Conservation (phyloP, 2,329 filamentous ascomycete species). For the Fusarium buxicola region DNA sequence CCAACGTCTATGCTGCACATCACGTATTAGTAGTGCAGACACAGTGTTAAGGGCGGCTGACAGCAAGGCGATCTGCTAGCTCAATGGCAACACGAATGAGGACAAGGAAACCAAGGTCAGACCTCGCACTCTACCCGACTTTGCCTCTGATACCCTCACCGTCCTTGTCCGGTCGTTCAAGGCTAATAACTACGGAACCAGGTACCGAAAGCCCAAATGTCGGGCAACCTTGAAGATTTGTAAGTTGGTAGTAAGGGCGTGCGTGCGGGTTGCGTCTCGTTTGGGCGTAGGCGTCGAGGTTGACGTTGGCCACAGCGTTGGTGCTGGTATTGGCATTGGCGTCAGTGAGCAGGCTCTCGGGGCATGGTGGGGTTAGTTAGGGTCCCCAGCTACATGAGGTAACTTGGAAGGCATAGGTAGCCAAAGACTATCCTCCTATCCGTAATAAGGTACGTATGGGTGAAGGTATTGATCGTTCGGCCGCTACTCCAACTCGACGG, state of each 20-base stretch:
- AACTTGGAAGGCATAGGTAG: slow-evolving; percentile 18
- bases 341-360: slow-evolving; percentile 32
- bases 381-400: slow-evolving; percentile 19
- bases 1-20: slow-evolving; percentile 18
- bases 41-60: slow-evolving; percentile 7
- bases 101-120: slow-evolving; percentile 14
- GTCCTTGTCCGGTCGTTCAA: slow-evolving; percentile 4
- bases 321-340: slow-evolving; percentile 20
- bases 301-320: slow-evolving; percentile 16
- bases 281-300: slow-evolving; percentile 21
- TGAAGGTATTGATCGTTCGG: slow-evolving; percentile 20
- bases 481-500: slow-evolving; percentile 28
- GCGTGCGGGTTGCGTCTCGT: slow-evolving; percentile 13
- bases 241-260: slow-evolving; percentile 16
- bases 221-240: slow-evolving; percentile 12
- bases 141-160: neutral
- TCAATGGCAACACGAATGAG: slow-evolving; percentile 19
- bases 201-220: slow-evolving; percentile 24
- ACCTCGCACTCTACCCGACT: slow-evolving; percentile 5
- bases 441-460: too few relatives aligned
- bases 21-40: slow-evolving; percentile 25
- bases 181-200: slow-evolving; percentile 11
- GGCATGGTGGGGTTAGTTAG: slow-evolving; percentile 15
- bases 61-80: slow-evolving; percentile 1
- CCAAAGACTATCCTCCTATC: slow-evolving; percentile 23